Conservation (phyloP, 1,284 basidiomycete species). For the Termitomyces sp. region DNA sequence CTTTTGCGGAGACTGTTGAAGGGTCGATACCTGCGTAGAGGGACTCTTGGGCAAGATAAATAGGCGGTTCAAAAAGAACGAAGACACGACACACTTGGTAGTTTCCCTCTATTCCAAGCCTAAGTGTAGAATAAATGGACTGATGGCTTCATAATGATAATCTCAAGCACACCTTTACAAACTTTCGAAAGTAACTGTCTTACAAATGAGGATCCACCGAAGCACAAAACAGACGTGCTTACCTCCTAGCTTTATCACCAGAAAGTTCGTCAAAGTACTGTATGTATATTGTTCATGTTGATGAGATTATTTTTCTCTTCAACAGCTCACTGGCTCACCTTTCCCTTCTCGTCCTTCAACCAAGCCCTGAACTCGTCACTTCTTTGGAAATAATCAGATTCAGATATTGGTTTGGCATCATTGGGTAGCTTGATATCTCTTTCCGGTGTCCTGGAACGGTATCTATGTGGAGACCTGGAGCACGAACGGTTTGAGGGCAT, state of each 20-base stretch:
- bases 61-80: constrained; percentile 15
- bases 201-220: no score
- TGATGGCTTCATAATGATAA: background rate
- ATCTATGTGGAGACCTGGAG: constrained; percentile 27
- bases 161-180: constrained; percentile 56
- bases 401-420: constrained; percentile 52
- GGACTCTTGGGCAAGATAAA: constrained; percentile 32
- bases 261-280: constrained; percentile 76
- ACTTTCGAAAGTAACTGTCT: constrained; percentile 85
- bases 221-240: no score
- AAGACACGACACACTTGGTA: constrained; percentile 41
- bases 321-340: constrained; percentile 40
- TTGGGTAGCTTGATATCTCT: constrained; percentile 40
- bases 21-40: constrained; percentile 57
- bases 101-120: constrained; percentile 73
- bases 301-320: background rate
- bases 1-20: constrained; percentile 43
- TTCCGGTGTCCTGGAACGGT: constrained; percentile 43
- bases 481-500: constrained; percentile 14
- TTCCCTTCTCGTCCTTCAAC: constrained; percentile 74
- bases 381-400: constrained; percentile 69
- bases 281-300: background rate
- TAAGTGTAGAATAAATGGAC: constrained; percentile 21
- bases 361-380: constrained; percentile 72
- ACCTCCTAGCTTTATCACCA: constrained; percentile 71